Conservation (phyloP, 2,329 filamentous ascomycete genomes). For the Xylariaceae sp. region DNA sequence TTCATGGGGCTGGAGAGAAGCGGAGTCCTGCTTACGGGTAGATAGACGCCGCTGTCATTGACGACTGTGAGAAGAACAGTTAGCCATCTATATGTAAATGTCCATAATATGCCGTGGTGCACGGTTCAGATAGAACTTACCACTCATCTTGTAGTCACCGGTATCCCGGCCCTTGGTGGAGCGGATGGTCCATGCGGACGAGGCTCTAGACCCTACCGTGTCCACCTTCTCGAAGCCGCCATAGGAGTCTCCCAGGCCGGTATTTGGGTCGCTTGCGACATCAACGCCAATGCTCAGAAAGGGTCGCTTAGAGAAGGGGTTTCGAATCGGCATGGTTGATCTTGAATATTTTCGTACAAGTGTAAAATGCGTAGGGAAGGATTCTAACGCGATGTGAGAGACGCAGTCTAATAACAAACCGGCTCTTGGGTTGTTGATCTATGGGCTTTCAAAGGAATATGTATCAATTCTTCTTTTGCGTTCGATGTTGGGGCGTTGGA, state of each 20-base stretch:
- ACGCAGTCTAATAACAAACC: neutral
- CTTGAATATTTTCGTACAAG: constrained; percentile 3
- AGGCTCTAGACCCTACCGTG: constrained; percentile 56
- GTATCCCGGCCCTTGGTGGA: constrained; percentile 57
- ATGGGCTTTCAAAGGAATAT: constrained; percentile 6
- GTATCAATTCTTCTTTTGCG: constrained; percentile 8
- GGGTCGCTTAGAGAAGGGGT: constrained; percentile 60
- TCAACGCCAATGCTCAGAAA: constrained; percentile 35
- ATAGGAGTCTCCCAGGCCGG: constrained; percentile 40
- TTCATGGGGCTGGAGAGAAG: neutral
- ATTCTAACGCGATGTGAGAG: constrained; percentile 6
- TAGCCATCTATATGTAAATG: constrained; percentile 13
- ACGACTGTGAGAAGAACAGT: constrained; percentile 59
- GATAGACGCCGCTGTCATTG: constrained; percentile 90
- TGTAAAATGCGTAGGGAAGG: neutral
- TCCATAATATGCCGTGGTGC: constrained; percentile 7
- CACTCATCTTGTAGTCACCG: constrained; percentile 74
- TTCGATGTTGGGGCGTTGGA: neutral
- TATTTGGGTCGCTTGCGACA: constrained; percentile 47
- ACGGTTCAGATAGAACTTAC: constrained; percentile 42
- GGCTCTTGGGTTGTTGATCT: constrained; percentile 4
- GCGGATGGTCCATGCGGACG: constrained; percentile 56
- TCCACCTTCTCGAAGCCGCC: constrained; percentile 57
- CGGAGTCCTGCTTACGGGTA: constrained; percentile 60
- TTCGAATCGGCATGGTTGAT: constrained; percentile 47